Evolutionary conservation across 1,139 yeast species (phyloP), one percentile per base, ranked within the genome.

Genomic region (Candida sp.): DNA sequence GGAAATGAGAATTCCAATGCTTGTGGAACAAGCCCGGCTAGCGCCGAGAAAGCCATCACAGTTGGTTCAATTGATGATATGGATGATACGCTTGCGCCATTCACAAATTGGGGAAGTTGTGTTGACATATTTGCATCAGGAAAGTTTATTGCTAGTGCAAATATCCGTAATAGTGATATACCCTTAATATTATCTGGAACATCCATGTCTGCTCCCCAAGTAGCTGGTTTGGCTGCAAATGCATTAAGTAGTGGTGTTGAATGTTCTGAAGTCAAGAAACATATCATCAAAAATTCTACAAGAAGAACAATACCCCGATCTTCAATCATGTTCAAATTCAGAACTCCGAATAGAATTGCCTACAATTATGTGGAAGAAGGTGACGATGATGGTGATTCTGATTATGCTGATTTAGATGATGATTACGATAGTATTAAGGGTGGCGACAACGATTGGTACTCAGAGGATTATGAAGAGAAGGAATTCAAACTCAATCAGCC

Each of bases 51-150:
- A 35, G 93, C 90, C 0, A 79, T 88, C 4, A 84, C 95, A 0
- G 95, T 89, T 4, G 97, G 96, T 0, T 95, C 97, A 2, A 79
- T 88, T 41, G 95, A 88, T 58, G 96, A 86, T 55, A 60, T 73
- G 33, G 73, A 73, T 22, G 95, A 88, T 51, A 57, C 73, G 1
- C 69, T 89, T 34, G 93, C 97, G 0, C 61, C 76, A 3, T 90
- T 89, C 53, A 80, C 95, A 9, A 89, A 90, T 55, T 89, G 95
- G 93, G 97, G 96, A 0, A 72, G 74, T 23, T 89, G 97, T 61
- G 95, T 90, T 4, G 90, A 88, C 58, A 71, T 87, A 1, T 85
- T 87, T 64, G 90, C 96, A 0, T 79, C 93, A 37, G 97, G 97
- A 0, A 86, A 84, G 0, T 69, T 71, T 39, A 83, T 90, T 2